Evolutionary conservation across 495 filamentous ascomycete species (phyloP).

Genomic region (Neurospora sp.): DNA sequence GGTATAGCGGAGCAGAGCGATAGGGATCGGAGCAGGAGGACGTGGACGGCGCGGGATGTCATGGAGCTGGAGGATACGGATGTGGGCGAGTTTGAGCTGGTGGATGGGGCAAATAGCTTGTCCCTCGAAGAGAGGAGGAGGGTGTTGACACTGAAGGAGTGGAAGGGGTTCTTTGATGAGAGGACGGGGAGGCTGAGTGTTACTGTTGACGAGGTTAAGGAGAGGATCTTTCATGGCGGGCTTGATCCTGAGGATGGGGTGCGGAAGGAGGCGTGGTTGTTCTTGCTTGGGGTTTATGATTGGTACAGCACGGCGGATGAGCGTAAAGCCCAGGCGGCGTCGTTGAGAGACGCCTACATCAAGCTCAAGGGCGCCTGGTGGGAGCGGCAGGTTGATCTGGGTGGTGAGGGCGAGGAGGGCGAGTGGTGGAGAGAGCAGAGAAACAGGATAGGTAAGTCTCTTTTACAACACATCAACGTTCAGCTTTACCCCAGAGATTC

Average conservation of each 20-base stretch:
- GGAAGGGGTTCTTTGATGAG: slow-evolving; percentile 75
- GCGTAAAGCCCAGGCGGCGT: slow-evolving; percentile 67
- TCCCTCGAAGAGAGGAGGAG: slow-evolving; percentile 65
- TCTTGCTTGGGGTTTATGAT: slow-evolving; percentile 79
- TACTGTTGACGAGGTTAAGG: slow-evolving; percentile 86
- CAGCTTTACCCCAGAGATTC: background rate
- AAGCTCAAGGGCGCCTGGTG: slow-evolving; percentile 93
- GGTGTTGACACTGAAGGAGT: slow-evolving; percentile 70
- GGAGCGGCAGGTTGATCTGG: slow-evolving; percentile 80
- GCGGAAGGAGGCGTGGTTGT: slow-evolving; percentile 93
- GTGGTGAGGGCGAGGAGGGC: slow-evolving; percentile 60
- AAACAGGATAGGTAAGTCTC: slow-evolving; percentile 71
- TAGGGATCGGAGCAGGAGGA: slow-evolving; percentile 66
- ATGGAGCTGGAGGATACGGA: slow-evolving; percentile 88
- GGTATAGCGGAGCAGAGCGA: slow-evolving; percentile 95
- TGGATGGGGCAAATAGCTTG: slow-evolving; percentile 69
- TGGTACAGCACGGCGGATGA: slow-evolving; percentile 84
- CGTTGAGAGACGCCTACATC: slow-evolving; percentile 85
- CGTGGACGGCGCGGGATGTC: slow-evolving; percentile 89
- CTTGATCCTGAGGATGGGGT: slow-evolving; percentile 82
- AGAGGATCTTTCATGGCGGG: slow-evolving; percentile 91
- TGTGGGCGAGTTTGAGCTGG: slow-evolving; percentile 89
- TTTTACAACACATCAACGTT: background rate
- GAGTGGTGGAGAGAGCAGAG: slow-evolving; percentile 97
- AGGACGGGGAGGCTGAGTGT: slow-evolving; percentile 61